phyloP scores from a whole-genome alignment of 148 eudicot species.

The Rhododendron molle region DNA sequence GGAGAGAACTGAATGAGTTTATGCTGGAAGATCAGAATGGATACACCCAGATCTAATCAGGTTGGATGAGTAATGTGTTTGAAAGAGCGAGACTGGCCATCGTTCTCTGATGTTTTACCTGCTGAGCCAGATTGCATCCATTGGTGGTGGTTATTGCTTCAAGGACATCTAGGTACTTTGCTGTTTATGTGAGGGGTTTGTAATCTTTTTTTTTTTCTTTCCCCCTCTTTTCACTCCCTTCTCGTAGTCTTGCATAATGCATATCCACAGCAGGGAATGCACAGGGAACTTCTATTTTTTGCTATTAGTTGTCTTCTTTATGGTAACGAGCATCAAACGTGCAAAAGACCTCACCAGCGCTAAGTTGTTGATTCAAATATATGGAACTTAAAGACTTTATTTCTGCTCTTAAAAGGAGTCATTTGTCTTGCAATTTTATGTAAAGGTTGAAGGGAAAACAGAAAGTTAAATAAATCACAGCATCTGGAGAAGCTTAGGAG shows the following conservation, averaged over 20 bases:
- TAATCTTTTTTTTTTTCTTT: neutral
- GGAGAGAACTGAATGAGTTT: neutral
- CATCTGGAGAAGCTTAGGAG: neutral
- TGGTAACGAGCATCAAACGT: neutral
- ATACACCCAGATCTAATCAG: neutral
- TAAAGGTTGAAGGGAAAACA: neutral
- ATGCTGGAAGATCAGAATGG: neutral
- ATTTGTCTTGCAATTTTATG: neutral
- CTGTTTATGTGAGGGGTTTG: slow-evolving; percentile 17
- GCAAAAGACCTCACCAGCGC: neutral
- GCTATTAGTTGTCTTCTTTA: neutral
- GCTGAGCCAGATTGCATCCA: slow-evolving; percentile 1
- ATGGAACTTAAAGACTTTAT: neutral
- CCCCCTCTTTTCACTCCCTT: neutral
- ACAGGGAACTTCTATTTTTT: neutral
- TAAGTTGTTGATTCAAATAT: neutral
- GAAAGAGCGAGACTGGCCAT: slow-evolving; percentile 3
- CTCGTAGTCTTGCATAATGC: neutral
- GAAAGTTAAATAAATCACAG: neutral
- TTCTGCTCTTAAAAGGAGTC: neutral
- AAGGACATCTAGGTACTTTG: neutral
- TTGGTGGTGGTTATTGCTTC: slow-evolving; percentile 3
- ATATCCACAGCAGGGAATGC: neutral
- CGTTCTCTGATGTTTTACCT: slow-evolving; percentile 1
- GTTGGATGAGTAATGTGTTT: neutral